Evolutionary conservation across 768 basidiomycete species (phyloP).

Genomic region (Boletellus ananas): DNA sequence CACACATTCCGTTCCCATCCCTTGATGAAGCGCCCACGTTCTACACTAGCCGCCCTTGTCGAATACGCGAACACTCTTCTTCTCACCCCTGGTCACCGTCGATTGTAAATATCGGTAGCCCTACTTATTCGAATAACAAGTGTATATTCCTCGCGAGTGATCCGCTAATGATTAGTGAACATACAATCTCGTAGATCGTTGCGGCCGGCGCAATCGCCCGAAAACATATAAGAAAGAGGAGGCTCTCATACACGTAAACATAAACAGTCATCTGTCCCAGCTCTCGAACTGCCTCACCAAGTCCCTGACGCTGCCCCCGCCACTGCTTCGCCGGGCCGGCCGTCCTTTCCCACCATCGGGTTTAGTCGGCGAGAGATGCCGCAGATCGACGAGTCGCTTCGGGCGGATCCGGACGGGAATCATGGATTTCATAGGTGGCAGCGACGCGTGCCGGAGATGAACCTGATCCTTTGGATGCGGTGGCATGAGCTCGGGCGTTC

Average conservation of each 20-base stretch:
- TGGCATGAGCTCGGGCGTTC: constrained; percentile 43
- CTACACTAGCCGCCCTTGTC: too few species aligned
- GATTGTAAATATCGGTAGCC: neutral
- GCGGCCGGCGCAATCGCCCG: constrained; percentile 12
- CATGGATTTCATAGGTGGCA: constrained; percentile 30
- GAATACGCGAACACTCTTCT: too few species aligned
- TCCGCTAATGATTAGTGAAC: neutral
- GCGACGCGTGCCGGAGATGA: constrained; percentile 52
- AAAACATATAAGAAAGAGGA: constrained; percentile 4
- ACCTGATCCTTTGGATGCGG: constrained; percentile 65
- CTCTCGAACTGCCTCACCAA: constrained; percentile 61
- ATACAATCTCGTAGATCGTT: constrained; percentile 1
- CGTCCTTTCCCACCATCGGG: constrained; percentile 32
- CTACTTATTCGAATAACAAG: too few species aligned
- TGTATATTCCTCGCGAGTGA: neutral
- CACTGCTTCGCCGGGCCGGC: constrained; percentile 54
- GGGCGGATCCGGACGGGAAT: constrained; percentile 44
- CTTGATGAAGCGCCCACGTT: too few species aligned
- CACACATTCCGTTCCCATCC: too few species aligned
- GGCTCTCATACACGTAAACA: constrained; percentile 6
- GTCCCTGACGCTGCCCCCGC: constrained; percentile 64
- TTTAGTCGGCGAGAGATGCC: constrained; percentile 38
- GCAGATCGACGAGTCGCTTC: constrained; percentile 52
- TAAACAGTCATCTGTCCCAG: constrained; percentile 13
- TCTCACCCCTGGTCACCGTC: too few species aligned